These are phyloP conservation scores for Glycine tomentella DNA, from an alignment of 306 rosid species.

Conservation along the genomic window DNA sequence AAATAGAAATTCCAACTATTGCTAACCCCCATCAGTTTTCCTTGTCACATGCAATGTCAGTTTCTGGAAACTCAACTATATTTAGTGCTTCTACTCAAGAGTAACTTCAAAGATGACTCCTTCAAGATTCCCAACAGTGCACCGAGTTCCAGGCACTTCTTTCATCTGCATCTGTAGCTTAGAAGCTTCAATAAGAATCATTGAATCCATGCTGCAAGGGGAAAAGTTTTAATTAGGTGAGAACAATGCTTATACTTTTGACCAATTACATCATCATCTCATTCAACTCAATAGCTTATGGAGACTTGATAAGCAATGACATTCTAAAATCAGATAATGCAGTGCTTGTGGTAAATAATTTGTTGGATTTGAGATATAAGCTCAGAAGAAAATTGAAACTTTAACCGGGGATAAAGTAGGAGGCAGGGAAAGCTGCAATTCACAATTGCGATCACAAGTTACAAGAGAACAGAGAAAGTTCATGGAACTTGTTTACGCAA, in stretches of 20 bases:
- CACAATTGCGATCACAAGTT: neutral
- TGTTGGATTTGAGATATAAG: conserved; percentile 11
- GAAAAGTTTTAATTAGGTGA: conserved; percentile 13
- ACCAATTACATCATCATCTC: conserved; percentile 18
- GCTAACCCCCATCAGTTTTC: neutral
- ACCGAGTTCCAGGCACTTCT: conserved; percentile 72
- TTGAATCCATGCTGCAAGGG: conserved; percentile 70
- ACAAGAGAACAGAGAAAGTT: too few species aligned
- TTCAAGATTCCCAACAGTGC: conserved; percentile 65
- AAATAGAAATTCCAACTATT: neutral
- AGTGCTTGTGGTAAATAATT: conserved; percentile 14
- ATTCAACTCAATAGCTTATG: conserved; percentile 28
- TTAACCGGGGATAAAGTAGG: conserved; percentile 15
- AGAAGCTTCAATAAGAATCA: conserved; percentile 69
- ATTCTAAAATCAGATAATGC: neutral
- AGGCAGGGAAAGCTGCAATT: neutral
- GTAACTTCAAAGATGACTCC: conserved; percentile 82
- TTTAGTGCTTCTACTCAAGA: conserved; percentile 48
- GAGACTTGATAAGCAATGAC: neutral
- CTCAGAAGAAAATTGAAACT: conserved; percentile 3
- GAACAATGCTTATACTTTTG: neutral
- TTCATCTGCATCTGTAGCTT: conserved; percentile 68
- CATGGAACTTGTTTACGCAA: too few species aligned
- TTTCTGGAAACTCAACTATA: conserved; percentile 19
- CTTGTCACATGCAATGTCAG: conserved; percentile 11